phyloP scores from a whole-genome alignment of 2,329 filamentous ascomycete species.

The Pestalotiopsis sp. region DNA sequence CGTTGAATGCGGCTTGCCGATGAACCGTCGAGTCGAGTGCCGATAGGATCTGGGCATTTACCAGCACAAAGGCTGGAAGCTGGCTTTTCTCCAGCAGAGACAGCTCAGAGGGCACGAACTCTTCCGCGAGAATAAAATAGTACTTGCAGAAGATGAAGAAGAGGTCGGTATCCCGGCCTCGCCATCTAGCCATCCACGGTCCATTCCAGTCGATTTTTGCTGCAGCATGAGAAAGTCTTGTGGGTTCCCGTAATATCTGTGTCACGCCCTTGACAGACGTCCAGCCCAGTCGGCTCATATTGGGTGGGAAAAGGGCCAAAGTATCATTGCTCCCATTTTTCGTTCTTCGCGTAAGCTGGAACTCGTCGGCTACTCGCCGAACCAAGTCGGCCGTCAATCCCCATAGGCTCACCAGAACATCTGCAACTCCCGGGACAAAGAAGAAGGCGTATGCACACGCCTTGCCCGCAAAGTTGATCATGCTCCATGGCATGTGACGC shows the following conservation, averaged over 20 bases:
- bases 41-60: conserved; percentile 80
- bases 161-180: conserved; percentile 82
- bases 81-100: conserved; percentile 59
- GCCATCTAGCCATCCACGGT: conserved; percentile 84
- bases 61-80: conserved; percentile 76
- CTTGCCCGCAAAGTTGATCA: conserved; percentile 87
- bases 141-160: conserved; percentile 93
- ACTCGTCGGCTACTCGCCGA: conserved; percentile 71
- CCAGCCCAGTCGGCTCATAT: conserved; percentile 61
- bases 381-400: conserved; percentile 69
- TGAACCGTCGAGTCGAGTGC: conserved; percentile 84
- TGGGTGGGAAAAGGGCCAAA: conserved; percentile 69
- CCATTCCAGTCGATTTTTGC: conserved; percentile 82
- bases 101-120: conserved; percentile 64
- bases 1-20: conserved; percentile 62
- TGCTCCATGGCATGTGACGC: conserved; percentile 64
- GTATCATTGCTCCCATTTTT: conserved; percentile 65
- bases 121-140: conserved; percentile 77
- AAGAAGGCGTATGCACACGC: conserved; percentile 92
- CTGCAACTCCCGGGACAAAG: conserved; percentile 84
- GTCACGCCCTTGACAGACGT: conserved; percentile 51
- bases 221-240: conserved; percentile 67
- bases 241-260: conserved; percentile 65
- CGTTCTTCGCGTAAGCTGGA: conserved; percentile 62
- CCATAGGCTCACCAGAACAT: conserved; percentile 84